Percentiles rank a stretch among this genome's conserved stretches.
Conservation (phyloP, 257 asterid species). For the Solanum bukasovii region DNA sequence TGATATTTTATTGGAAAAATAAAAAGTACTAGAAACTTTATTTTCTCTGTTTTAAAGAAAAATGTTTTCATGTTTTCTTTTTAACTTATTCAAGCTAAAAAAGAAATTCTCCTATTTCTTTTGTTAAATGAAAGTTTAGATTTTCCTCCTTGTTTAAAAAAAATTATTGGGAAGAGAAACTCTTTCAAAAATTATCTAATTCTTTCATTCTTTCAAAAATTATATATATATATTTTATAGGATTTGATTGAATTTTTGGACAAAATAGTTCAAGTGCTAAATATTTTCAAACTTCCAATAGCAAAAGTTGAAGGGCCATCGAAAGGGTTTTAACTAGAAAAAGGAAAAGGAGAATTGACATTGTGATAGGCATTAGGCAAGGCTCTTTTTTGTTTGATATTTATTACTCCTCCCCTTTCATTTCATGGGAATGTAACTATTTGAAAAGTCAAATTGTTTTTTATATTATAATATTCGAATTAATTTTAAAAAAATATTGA, state of each 20-base stretch:
- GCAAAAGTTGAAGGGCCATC: neutral
- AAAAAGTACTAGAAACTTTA: no score
- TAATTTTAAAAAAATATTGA: no score
- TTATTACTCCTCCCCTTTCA: neutral
- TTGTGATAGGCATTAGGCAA: neutral
- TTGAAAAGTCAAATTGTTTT: neutral
- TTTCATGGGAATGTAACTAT: neutral
- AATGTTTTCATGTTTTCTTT: neutral
- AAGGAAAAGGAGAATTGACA: neutral
- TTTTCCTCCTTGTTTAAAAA: neutral
- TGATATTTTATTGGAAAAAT: neutral
- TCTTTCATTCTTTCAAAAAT: no score
- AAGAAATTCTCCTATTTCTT: neutral
- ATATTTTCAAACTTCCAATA: neutral
- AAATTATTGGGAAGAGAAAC: neutral
- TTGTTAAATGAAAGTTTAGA: neutral
- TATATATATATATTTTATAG: no score
- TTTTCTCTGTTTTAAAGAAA: neutral
- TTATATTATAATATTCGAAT: no score
- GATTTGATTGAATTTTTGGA: neutral
- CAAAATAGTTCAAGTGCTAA: neutral
- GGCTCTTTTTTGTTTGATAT: neutral
- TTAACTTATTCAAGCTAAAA: neutral
- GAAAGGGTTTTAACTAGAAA: no score
- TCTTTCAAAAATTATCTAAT: neutral